Evolutionary conservation across 768 basidiomycete genomes (phyloP).

Genomic region (Albatrellus ellisii): DNA sequence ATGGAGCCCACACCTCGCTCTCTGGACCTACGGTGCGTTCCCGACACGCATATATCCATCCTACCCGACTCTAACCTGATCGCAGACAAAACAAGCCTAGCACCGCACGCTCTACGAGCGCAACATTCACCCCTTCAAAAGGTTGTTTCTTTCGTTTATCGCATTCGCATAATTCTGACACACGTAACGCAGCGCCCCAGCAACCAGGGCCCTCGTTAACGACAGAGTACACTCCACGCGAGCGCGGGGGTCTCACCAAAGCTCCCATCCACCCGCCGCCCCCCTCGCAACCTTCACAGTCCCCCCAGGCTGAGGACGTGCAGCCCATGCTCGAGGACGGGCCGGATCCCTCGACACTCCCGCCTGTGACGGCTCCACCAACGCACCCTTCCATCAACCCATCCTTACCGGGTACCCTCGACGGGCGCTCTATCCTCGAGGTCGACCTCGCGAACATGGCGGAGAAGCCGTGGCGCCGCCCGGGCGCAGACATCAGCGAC

Average conservation of each 20-base stretch:
- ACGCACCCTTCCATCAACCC: conserved; percentile 75
- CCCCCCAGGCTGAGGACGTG: conserved; percentile 6
- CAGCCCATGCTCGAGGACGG: conserved; percentile 29
- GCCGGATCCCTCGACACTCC: conserved; percentile 50
- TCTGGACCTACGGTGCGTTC: conserved; percentile 55
- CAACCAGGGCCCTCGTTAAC: conserved; percentile 55
- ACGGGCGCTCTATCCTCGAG: conserved; percentile 74
- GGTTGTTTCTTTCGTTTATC: conserved; percentile 11
- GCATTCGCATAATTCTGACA: not conserved
- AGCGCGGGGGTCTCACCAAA: conserved; percentile 38
- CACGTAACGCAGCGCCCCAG: conserved; percentile 21
- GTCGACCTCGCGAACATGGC: conserved; percentile 62
- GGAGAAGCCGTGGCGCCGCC: conserved; percentile 84
- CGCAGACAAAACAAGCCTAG: conserved; percentile 24
- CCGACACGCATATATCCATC: not conserved
- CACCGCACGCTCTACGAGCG: conserved; percentile 19
- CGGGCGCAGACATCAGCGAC: conserved; percentile 88
- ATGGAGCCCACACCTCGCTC: conserved; percentile 68
- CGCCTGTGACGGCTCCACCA: conserved; percentile 55
- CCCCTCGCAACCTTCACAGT: conserved; percentile 6
- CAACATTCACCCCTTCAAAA: conserved; percentile 17
- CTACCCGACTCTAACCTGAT: conserved; percentile 2
- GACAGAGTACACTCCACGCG: conserved; percentile 72
- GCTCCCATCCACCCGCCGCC: conserved; percentile 17
- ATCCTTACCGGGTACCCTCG: conserved; percentile 45